These are phyloP conservation scores for Protoeuglena noctilucae DNA, from an alignment of 139 green algal genomes.

Conservation along the genomic window DNA sequence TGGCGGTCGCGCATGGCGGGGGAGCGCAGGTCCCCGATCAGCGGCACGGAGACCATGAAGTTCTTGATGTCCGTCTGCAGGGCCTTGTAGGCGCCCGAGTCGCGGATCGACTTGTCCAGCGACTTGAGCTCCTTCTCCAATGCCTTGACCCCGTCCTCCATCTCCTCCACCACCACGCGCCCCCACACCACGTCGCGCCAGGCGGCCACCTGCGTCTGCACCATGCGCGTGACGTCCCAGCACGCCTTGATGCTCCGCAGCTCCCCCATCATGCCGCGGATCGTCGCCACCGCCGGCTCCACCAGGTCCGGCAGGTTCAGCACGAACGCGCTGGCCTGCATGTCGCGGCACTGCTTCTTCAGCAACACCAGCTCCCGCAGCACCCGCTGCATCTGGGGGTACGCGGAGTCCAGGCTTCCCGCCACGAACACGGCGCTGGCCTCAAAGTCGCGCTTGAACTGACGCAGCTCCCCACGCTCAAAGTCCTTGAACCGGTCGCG, in stretches of 20 bases:
- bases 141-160: conserved; percentile 69
- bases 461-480: conserved; percentile 22
- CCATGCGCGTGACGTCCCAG: conserved; percentile 47
- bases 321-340: conserved; percentile 53
- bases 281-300: conserved; percentile 67
- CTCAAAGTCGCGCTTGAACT: conserved; percentile 38
- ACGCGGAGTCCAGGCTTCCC: too few relatives aligned
- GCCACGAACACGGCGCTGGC: too few relatives aligned
- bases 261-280: conserved; percentile 33
- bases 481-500: conserved; percentile 45
- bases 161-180: conserved; percentile 52
- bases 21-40: conserved; percentile 55
- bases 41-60: conserved; percentile 56
- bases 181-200: conserved; percentile 59
- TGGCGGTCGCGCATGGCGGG: conserved; percentile 56
- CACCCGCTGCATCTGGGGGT: conserved; percentile 40
- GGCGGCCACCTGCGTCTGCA: conserved; percentile 59
- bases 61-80: conserved; percentile 55
- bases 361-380: conserved; percentile 45
- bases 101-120: conserved; percentile 32
- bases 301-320: conserved; percentile 67
- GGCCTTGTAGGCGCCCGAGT: conserved; percentile 52
- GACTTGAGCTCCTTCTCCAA: conserved; percentile 66
- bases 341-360: conserved; percentile 54
- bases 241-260: conserved; percentile 42